Evolutionary conservation across 169 alveolate species (phyloP), one percentile per base, ranked within the genome.

Genomic region (Sarcocystis neurona): DNA sequence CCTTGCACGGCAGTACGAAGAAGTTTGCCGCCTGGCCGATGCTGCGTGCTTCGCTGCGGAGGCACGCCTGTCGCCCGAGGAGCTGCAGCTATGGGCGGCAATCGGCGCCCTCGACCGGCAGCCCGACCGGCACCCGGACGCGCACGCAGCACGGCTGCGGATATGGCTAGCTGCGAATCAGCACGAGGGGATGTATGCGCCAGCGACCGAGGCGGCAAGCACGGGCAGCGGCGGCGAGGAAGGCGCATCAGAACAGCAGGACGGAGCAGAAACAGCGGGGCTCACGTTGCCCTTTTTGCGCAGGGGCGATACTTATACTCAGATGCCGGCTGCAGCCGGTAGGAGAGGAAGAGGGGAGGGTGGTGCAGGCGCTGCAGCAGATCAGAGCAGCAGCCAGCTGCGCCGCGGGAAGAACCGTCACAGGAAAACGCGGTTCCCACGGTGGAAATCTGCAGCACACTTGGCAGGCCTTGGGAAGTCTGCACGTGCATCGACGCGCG

Each of bases 51-150:
- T 89, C 39, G 43, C 82, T n/a, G 82, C 15, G 23, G 82, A 88
- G 44, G 77, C 58, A 58, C 56, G 63, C 34, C 47, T 80, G 72
- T 75, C 79, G 23, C 72, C 79, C 20, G 95, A 93, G 70, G 94
- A 90, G 56, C 80, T 34, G 37, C 94, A 93, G 77, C 79, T 93
- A 3, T 93, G 95, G 95, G 79, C 68, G 32, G 89, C 43, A 41
- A 79, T 93, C 50, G 78, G 77, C 68, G 27, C 27, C 27, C 47
- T 88, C 46, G 44, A 48, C 63, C 41, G 77, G 43, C 23, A 46
- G 79, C 79, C 88, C 46, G 95, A 93, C 68, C 89, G 85, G 37
- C 95, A 93, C 58, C 95, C 95, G n/a, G 95, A 93, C 84, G 95
- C 95, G 1, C 94, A 91, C 50, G 95, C 95, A 0, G 66, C 92